These are phyloP conservation scores for Globisporangium mamillatum DNA, from an alignment of 352 stramenopile genomes.

Conservation along the genomic window DNA sequence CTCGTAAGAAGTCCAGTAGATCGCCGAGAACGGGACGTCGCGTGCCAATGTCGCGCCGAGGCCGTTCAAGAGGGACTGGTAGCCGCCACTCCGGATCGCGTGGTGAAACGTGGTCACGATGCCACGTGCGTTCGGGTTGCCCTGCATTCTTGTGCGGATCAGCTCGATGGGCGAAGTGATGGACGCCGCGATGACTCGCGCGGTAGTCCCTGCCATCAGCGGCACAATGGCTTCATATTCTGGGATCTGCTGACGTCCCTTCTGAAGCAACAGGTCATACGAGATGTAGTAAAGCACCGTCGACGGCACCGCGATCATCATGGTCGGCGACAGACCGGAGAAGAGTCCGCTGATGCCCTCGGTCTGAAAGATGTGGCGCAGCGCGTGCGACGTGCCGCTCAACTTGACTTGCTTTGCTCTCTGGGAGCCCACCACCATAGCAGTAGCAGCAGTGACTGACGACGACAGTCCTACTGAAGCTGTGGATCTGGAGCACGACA, in stretches of 20 bases:
- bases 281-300: constrained; percentile 95
- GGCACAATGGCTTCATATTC: constrained; percentile 43
- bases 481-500: constrained; percentile 25
- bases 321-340: constrained; percentile 84
- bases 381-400: constrained; percentile 53
- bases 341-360: constrained; percentile 85
- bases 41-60: constrained; percentile 89
- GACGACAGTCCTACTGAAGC: not conserved
- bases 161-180: constrained; percentile 88
- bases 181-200: constrained; percentile 70
- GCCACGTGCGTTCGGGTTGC: constrained; percentile 23
- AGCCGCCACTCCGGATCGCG: constrained; percentile 65
- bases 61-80: constrained; percentile 81
- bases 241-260: constrained; percentile 36
- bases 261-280: constrained; percentile 87
- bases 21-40: constrained; percentile 94
- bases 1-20: constrained; percentile 95
- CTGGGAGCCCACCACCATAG: constrained; percentile 4
- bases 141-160: constrained; percentile 85
- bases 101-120: constrained; percentile 49
- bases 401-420: constrained; percentile 29
- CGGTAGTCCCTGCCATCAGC: constrained; percentile 61
- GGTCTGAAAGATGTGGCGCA: constrained; percentile 76
- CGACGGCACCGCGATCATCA: constrained; percentile 93
- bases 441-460: constrained; percentile 3